Conservation (phyloP, 1,139 yeast species). For the Hemisphaericaspora subhashii region DNA sequence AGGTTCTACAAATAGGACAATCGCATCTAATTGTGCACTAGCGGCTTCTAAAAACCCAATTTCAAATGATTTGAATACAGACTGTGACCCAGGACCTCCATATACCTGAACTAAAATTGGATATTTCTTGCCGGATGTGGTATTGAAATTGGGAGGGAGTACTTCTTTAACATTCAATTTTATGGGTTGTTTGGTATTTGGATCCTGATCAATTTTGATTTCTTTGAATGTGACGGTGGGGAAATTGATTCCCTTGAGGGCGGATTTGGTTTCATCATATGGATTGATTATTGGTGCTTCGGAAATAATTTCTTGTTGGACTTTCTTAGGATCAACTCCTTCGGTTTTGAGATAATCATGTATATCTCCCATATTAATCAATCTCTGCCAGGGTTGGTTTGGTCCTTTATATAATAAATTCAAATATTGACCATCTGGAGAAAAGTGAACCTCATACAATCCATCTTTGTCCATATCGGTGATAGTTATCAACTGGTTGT, state of each 20-base stretch:
- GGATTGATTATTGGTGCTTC: conserved; percentile 30
- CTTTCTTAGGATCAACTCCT: conserved; percentile 6
- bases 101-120: conserved; percentile 83
- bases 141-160: conserved; percentile 68
- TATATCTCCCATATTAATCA: conserved; percentile 46
- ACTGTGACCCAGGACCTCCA: conserved; percentile 94
- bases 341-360: conserved; percentile 20
- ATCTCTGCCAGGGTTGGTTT: conserved; percentile 59
- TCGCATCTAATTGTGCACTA: conserved; percentile 66
- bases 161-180: conserved; percentile 71
- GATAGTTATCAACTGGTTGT: conserved; percentile 16
- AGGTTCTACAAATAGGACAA: conserved; percentile 86
- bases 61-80: conserved; percentile 53
- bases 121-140: conserved; percentile 48
- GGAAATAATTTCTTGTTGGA: conserved; percentile 21
- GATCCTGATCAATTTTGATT: conserved; percentile 43
- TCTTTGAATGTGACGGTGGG: conserved; percentile 58
- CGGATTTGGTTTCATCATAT: conserved; percentile 23
- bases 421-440: conserved; percentile 56
- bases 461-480: conserved; percentile 29
- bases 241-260: conserved; percentile 37
- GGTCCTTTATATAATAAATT: conserved; percentile 65
- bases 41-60: conserved; percentile 71
- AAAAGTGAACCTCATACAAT: conserved; percentile 39
- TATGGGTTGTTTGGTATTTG: conserved; percentile 40